Evolutionary conservation across 2,329 filamentous ascomycete species (phyloP), one percentile per base, ranked within the genome.

Genomic region (Echinosphaeria canescens): DNA sequence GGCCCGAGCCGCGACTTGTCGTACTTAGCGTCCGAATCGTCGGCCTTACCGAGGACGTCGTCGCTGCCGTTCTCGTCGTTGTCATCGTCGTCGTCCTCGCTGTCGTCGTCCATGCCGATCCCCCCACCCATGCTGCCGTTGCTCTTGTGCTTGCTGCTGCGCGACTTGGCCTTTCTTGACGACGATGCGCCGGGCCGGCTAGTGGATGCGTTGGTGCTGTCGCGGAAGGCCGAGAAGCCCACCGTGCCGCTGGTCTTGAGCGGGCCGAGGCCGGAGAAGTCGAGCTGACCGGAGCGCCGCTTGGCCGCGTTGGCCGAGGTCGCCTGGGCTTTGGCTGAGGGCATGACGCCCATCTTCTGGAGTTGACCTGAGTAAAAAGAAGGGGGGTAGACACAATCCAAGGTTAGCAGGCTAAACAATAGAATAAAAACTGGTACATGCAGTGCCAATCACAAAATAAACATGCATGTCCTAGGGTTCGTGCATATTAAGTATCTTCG

Each of bases 261-360:
- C 1, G 84, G 82, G 3, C 75, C 76, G 8, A 95, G 61, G 30
- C 65, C 81, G 10, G 79, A 74, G 41, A 95, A 85, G 49, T 93
- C 81, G 1, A 84, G 62, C 38, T 81, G 76, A 6, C 74, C 63
- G 4, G 82, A 90, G 38, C 81, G 73, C 39, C 84, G 65, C 50
- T 90, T 90, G n/a, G 53, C 50, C 6, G 62, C 59, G 22, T 56
- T 56, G 1, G 69, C 58, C 1, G 67, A 64, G 10, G 67, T 57
- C 29, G 73, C 66, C 13, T 67, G 53, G 10, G 61, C 49, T 44
- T 82, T 85, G 4, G 66, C 48, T 7, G 72, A 60, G 23, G 71
- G 62, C 16, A 91, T 51, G 20, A 98, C 80, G 20, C 85, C 85
- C 73, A 98, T 92, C 51, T 95, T 98, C 42, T 84, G 75, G 27